Evolutionary conservation across 176 grass and related monocot species (phyloP).

Genomic region (Thinopyrum elongatum): DNA sequence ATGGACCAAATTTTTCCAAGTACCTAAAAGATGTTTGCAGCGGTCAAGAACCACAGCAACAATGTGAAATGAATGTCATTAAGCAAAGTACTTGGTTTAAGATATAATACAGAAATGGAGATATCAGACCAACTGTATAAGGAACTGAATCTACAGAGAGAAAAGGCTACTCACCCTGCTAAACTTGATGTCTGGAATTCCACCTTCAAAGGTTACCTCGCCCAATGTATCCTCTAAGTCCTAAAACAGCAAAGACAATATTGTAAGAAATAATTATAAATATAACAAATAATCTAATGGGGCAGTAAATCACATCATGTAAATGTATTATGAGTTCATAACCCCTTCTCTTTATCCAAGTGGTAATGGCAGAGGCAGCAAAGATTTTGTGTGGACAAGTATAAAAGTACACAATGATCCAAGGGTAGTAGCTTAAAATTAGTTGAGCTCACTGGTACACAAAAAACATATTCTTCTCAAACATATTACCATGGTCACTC

Average conservation of each 20-base stretch:
- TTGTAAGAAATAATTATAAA: conserved; percentile 17
- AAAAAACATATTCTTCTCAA: neutral
- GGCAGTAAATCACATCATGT: neutral
- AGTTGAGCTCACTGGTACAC: neutral
- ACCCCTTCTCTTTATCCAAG: neutral
- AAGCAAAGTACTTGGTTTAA: neutral
- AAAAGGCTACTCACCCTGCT: conserved; percentile 59
- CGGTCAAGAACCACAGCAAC: conserved; percentile 28
- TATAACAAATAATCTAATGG: neutral
- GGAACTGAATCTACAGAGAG: conserved; percentile 20
- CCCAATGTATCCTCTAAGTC: conserved; percentile 89
- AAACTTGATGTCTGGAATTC: conserved; percentile 96
- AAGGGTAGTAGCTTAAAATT: neutral
- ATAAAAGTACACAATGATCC: neutral
- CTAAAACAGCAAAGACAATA: conserved; percentile 39
- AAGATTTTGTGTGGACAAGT: neutral
- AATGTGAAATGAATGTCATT: conserved; percentile 21
- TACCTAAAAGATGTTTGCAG: conserved; percentile 61
- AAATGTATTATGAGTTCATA: conserved; percentile 14
- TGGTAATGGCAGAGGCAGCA: neutral
- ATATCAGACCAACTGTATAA: neutral
- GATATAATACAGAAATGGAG: conserved; percentile 9
- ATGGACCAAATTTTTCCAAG: conserved; percentile 89
- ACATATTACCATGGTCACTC: conserved; percentile 81
- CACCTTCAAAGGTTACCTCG: conserved; percentile 70